Evolutionary conservation across 108 stramenopile genomes (phyloP).

Genomic region (Bacterosira constricta): DNA sequence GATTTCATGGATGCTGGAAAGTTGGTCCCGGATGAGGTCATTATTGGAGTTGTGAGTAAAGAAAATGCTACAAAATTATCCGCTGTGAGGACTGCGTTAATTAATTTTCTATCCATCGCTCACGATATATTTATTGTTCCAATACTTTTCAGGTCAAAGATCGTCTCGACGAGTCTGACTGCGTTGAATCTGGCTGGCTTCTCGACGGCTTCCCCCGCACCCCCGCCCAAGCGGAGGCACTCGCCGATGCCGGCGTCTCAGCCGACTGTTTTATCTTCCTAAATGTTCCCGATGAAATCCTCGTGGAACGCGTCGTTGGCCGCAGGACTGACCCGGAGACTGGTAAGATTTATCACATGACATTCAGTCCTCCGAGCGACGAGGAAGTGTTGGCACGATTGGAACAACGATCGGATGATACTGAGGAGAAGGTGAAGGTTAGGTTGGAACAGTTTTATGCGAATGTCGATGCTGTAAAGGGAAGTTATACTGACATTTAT

Average conservation of each 20-base stretch:
- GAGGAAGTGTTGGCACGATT: conserved; percentile 75
- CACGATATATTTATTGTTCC: not conserved
- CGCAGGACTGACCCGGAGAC: conserved; percentile 96
- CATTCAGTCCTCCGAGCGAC: conserved; percentile 86
- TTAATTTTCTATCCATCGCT: not conserved
- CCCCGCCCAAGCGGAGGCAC: conserved; percentile 89
- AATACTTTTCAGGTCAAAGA: conserved; percentile 67
- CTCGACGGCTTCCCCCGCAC: conserved; percentile 99
- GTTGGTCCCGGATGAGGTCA: conserved; percentile 96
- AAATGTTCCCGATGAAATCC: conserved; percentile 92
- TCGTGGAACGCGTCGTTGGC: conserved; percentile 95
- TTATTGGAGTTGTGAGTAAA: conserved; percentile 88
- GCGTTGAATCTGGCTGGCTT: conserved; percentile 90
- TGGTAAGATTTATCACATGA: conserved; percentile 96
- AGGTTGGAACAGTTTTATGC: conserved; percentile 89
- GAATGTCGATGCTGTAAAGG: conserved; percentile 86
- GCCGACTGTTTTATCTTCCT: conserved; percentile 93
- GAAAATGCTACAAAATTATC: no score
- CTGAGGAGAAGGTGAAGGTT: conserved; percentile 94
- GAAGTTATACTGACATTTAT: conserved; percentile 69
- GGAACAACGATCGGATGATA: conserved; percentile 94
- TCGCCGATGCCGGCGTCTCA: conserved; percentile 78
- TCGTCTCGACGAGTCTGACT: conserved; percentile 85
- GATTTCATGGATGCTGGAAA: conserved; percentile 92
- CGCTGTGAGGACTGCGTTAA: no score